Percentiles rank a stretch among this genome's conserved stretches.
Conservation (phyloP, 208 protist genomes). For the Trypanosomatidae sp. region DNA sequence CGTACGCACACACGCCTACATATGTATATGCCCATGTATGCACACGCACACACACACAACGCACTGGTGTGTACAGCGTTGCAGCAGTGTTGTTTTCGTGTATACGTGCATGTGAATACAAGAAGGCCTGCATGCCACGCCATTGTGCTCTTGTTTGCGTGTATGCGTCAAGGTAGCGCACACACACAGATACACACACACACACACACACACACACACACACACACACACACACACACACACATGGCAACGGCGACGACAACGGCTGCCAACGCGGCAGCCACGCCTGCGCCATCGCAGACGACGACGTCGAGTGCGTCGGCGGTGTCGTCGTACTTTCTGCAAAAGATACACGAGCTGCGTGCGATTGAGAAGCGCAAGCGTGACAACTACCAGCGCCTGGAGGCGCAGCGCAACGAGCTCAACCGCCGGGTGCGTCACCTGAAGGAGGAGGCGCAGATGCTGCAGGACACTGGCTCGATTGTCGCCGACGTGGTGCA, state of each 20-base stretch:
- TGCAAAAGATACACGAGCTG: constrained; percentile 85
- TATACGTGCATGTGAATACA: no score
- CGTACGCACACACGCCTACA: no score
- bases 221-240: no score
- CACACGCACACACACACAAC: no score
- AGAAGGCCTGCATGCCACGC: no score
- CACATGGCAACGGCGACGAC: constrained; percentile 1
- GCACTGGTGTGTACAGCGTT: no score
- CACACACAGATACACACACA: no score
- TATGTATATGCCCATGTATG: no score
- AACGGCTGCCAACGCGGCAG: not conserved
- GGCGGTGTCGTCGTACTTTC: constrained; percentile 77
- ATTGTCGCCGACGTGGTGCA: constrained; percentile 99
- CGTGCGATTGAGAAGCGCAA: constrained; percentile 75
- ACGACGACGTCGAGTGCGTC: constrained; percentile 4
- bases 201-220: no score
- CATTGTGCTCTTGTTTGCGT: no score
- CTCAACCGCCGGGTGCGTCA: constrained; percentile 90
- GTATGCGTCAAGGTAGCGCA: no score
- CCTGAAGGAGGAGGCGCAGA: constrained; percentile 98
- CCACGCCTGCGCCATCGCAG: not conserved
- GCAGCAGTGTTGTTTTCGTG: no score
- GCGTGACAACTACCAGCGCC: constrained; percentile 72
- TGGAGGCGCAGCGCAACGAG: constrained; percentile 82
- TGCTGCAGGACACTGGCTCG: constrained; percentile 96